phyloP scores from a whole-genome alignment of 1,284 basidiomycete genomes.

The Tetrapyrgos nigripes region DNA sequence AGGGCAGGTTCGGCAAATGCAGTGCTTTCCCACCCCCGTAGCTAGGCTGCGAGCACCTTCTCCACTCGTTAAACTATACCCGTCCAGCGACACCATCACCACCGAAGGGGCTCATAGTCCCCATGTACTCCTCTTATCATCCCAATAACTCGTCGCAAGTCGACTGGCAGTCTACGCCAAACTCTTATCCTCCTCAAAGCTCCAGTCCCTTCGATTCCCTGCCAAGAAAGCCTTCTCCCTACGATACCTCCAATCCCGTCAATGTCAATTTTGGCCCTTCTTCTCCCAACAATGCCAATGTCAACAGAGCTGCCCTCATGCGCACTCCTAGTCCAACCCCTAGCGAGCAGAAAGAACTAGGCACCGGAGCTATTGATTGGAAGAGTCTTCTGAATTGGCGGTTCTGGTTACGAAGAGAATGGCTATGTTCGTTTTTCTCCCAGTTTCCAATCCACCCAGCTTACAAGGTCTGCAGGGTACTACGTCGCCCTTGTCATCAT shows the following conservation, averaged over 20 bases:
- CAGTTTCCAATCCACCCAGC: not conserved
- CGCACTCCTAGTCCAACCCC: constrained; percentile 69
- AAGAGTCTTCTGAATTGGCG: constrained; percentile 45
- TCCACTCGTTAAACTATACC: too few relatives aligned
- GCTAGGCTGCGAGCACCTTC: too few relatives aligned
- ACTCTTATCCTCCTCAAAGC: too few relatives aligned
- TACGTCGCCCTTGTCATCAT: constrained; percentile 48
- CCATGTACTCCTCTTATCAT: too few relatives aligned
- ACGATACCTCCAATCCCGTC: too few relatives aligned
- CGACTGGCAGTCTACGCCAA: too few relatives aligned
- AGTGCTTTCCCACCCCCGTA: too few relatives aligned
- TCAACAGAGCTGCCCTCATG: constrained; percentile 8
- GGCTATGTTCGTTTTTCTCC: constrained; percentile 50
- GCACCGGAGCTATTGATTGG: constrained; percentile 50
- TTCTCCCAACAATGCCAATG: not conserved
- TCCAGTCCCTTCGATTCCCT: not conserved
- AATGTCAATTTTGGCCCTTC: not conserved
- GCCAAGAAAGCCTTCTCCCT: not conserved
- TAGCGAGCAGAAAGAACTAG: constrained; percentile 55
- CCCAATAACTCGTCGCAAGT: too few relatives aligned
- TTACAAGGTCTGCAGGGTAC: constrained; percentile 49
- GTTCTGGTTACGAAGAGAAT: constrained; percentile 56
- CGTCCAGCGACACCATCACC: too few relatives aligned
- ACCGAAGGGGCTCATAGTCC: too few relatives aligned
- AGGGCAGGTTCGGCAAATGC: too few relatives aligned